Evolutionary conservation across 2,329 filamentous ascomycete genomes (phyloP).

Genomic region (Teratosphaeria epicoccoides): DNA sequence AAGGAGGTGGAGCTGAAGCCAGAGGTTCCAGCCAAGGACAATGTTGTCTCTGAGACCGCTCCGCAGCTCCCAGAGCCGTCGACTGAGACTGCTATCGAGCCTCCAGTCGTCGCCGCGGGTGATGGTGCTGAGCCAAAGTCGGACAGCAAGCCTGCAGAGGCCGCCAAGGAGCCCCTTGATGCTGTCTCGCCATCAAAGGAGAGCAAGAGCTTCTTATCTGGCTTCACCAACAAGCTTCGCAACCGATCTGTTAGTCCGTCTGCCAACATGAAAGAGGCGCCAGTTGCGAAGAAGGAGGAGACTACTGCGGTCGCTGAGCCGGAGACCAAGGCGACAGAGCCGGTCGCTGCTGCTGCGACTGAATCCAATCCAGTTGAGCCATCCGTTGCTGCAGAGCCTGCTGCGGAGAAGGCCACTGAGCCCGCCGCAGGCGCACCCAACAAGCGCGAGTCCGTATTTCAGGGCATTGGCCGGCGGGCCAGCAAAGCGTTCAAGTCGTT

Average conservation of each 20-base stretch:
- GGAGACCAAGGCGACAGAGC: conserved; percentile 10
- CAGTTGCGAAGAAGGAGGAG: conserved; percentile 13
- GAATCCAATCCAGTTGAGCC: conserved; percentile 6
- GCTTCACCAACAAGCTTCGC: conserved; percentile 22
- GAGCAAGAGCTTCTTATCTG: conserved; percentile 25
- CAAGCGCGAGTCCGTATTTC: conserved; percentile 23
- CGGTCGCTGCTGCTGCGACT: conserved; percentile 18
- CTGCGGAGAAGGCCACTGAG: conserved; percentile 3
- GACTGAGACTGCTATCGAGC: conserved; percentile 32
- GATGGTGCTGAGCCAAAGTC: conserved; percentile 18
- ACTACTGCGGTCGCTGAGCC: conserved; percentile 1
- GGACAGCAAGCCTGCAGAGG: conserved; percentile 19
- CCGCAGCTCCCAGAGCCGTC: conserved; percentile 28
- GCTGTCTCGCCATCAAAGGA: conserved; percentile 27
- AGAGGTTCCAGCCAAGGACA: conserved; percentile 39
- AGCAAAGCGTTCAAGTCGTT: conserved; percentile 26
- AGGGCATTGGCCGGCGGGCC: conserved; percentile 25
- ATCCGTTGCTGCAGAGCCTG: not conserved
- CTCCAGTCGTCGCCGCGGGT: conserved; percentile 25
- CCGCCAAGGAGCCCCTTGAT: conserved; percentile 32
- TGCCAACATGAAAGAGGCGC: conserved; percentile 22
- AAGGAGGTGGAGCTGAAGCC: conserved; percentile 55
- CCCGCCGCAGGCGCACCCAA: conserved; percentile 12
- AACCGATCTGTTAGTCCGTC: conserved; percentile 28
- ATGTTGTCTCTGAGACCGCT: conserved; percentile 29